Percentiles rank a stretch among this genome's conserved stretches.
Evolutionary conservation across 768 basidiomycete species (phyloP).

Genomic region (Xerocomellus dryophilus): DNA sequence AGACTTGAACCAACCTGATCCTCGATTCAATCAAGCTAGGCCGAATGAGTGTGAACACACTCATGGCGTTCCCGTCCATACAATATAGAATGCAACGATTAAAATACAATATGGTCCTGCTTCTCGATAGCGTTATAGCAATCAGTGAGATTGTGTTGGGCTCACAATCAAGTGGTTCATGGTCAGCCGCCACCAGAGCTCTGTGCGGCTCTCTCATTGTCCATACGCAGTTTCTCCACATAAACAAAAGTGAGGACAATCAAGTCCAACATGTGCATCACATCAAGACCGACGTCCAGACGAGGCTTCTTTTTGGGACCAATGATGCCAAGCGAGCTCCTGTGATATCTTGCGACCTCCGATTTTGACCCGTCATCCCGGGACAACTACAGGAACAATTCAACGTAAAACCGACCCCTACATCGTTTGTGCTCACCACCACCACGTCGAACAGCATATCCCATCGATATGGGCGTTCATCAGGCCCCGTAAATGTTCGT

Average conservation of each 20-base stretch:
- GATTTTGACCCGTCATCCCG: constrained; percentile 10
- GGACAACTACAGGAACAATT: constrained; percentile 10
- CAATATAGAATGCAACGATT: neutral
- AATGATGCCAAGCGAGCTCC: constrained; percentile 15
- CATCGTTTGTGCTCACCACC: constrained; percentile 3
- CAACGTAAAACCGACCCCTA: too few species aligned
- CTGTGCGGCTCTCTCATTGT: constrained; percentile 5
- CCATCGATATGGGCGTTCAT: constrained; percentile 34
- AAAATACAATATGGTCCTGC: neutral
- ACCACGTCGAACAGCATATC: constrained; percentile 13
- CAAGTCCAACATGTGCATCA: constrained; percentile 23
- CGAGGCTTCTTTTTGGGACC: constrained; percentile 8
- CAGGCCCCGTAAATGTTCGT: constrained; percentile 30
- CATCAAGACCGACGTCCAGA: constrained; percentile 18
- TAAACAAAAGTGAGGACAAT: constrained; percentile 27
- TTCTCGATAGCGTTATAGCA: neutral
- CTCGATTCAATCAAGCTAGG: neutral
- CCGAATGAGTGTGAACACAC: neutral
- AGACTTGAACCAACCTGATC: neutral
- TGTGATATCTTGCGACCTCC: constrained; percentile 19
- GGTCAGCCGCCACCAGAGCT: neutral
- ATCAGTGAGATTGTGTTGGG: neutral
- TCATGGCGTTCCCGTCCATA: neutral
- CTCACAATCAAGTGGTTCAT: neutral
- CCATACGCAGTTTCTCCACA: constrained; percentile 23